Conservation (phyloP, 139 green algal species). For the Chlorella ohadii region DNA sequence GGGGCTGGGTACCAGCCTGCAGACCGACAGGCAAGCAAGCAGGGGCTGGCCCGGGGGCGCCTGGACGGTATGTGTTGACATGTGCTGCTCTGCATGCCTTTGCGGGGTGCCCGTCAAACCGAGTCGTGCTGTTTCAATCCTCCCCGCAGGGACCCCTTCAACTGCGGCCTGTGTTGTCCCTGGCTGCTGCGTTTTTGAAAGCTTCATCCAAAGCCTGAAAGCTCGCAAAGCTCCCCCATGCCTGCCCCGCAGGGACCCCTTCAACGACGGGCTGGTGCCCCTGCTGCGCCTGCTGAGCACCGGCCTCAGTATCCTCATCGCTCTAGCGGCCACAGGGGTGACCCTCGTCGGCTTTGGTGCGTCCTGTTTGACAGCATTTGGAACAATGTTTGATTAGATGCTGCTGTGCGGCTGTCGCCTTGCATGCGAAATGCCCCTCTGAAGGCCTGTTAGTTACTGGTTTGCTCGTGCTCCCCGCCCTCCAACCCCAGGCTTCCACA, state of each 20-base stretch:
- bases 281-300: constrained; percentile 21
- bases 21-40: neutral
- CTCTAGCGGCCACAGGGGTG: neutral
- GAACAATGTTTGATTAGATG: neutral
- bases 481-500: constrained; percentile 30
- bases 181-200: no score
- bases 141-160: constrained; percentile 11
- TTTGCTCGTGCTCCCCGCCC: no score
- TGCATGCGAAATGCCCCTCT: no score
- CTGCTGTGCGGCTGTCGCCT: neutral
- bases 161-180: neutral
- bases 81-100: no score
- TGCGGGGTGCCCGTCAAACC: no score
- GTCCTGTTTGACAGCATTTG: no score
- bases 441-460: no score
- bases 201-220: no score
- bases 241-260: constrained; percentile 3
- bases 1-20: neutral
- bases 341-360: constrained; percentile 10
- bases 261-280: constrained; percentile 1
- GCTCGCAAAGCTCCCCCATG: no score
- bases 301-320: neutral
- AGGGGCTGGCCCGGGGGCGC: no score
- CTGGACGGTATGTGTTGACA: no score
- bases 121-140: no score